phyloP scores from a whole-genome alignment of 2,329 filamentous ascomycete species.

The Fusarium heterosporum region DNA sequence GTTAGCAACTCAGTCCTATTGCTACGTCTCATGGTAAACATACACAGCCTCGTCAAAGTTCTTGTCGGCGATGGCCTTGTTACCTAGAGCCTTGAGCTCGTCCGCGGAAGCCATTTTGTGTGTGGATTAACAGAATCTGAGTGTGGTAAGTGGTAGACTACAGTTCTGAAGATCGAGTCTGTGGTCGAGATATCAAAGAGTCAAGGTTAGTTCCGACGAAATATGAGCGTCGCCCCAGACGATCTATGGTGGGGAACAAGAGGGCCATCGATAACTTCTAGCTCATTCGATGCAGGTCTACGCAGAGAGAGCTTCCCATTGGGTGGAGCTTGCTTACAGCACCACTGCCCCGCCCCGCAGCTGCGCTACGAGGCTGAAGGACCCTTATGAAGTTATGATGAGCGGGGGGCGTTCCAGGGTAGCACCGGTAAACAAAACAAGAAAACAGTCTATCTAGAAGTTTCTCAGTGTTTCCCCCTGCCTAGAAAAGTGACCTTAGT shows the following conservation, averaged over 20 bases:
- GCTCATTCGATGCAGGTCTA: slow-evolving; percentile 56
- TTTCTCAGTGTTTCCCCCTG: slow-evolving; percentile 8
- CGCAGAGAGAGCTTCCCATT: slow-evolving; percentile 47
- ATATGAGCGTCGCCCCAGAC: slow-evolving; percentile 40
- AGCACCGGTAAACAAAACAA: slow-evolving; percentile 3
- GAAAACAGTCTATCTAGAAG: slow-evolving; percentile 25
- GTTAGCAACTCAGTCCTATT: slow-evolving; percentile 31
- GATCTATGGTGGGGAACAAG: slow-evolving; percentile 49
- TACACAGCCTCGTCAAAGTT: slow-evolving; percentile 97
- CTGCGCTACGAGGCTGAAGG: slow-evolving; percentile 36
- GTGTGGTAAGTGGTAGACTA: slow-evolving; percentile 9
- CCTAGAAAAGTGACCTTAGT: no score
- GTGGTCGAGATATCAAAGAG: slow-evolving; percentile 36
- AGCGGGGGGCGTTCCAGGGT: slow-evolving; percentile 31
- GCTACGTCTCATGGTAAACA: slow-evolving; percentile 54
- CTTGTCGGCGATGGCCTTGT: slow-evolving; percentile 98
- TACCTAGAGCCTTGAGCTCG: slow-evolving; percentile 95
- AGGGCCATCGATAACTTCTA: slow-evolving; percentile 54
- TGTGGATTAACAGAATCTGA: slow-evolving; percentile 22
- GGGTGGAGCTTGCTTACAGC: slow-evolving; percentile 38
- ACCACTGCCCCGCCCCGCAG: slow-evolving; percentile 22
- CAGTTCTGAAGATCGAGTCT: slow-evolving; percentile 19
- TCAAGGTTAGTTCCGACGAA: slow-evolving; percentile 38
- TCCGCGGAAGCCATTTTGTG: slow-evolving; percentile 69
- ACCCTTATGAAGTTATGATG: slow-evolving; percentile 18